These are phyloP conservation scores for Neophaeococcomyces mojaviensis DNA, from an alignment of 2,329 filamentous ascomycete genomes.

Conservation along the genomic window DNA sequence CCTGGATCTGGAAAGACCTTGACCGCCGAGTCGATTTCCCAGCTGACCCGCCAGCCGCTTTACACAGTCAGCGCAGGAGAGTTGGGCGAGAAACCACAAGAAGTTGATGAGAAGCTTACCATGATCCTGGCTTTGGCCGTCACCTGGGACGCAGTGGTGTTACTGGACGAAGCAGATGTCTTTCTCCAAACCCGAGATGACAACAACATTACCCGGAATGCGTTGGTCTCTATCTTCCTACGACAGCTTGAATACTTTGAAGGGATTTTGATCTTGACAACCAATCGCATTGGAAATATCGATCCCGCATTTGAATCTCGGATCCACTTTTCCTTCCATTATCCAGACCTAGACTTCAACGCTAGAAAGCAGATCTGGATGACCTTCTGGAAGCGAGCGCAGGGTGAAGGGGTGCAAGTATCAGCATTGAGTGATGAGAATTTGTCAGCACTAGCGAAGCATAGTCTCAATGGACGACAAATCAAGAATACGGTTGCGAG, in stretches of 20 bases:
- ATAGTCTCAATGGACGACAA: slow-evolving; percentile 11
- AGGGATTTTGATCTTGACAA: slow-evolving; percentile 40
- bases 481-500: slow-evolving; percentile 12
- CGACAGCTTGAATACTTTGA: slow-evolving; percentile 31
- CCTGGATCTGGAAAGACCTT: slow-evolving; percentile 53
- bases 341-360: slow-evolving; percentile 16
- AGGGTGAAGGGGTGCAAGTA: not conserved
- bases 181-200: slow-evolving; percentile 11
- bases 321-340: slow-evolving; percentile 10
- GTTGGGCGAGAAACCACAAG: not conserved
- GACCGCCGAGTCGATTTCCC: slow-evolving; percentile 49
- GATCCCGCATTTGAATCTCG: slow-evolving; percentile 29
- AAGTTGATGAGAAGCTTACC: slow-evolving; percentile 1
- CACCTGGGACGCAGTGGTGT: slow-evolving; percentile 13
- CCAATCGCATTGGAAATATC: slow-evolving; percentile 38
- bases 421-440: not conserved
- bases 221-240: slow-evolving; percentile 24
- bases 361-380: slow-evolving; percentile 8
- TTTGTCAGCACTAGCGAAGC: slow-evolving; percentile 3
- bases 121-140: not conserved
- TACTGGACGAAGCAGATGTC: slow-evolving; percentile 18
- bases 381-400: slow-evolving; percentile 4
- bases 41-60: slow-evolving; percentile 45
- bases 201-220: slow-evolving; percentile 1
- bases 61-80: slow-evolving; percentile 37